Conservation (phyloP, 1,284 basidiomycete species). For the Ganoderma sinense region DNA sequence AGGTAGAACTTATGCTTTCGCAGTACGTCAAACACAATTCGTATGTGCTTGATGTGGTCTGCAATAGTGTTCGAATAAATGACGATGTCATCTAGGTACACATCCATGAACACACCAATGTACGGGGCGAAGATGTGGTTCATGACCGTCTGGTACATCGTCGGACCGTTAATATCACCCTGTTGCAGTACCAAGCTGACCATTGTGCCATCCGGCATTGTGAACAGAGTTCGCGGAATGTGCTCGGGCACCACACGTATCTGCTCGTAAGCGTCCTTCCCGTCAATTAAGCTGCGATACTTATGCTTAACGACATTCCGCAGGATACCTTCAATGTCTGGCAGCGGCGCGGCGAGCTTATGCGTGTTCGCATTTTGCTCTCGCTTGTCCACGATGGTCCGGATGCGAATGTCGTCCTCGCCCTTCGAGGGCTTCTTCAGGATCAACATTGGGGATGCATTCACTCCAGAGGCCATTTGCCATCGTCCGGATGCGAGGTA, state of each 20-base stretch:
- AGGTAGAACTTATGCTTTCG: background rate
- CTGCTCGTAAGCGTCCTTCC: conserved; percentile 16
- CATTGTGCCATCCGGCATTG: background rate
- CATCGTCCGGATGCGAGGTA: conserved; percentile 31
- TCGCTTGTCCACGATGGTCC: conserved; percentile 6
- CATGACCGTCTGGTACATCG: background rate
- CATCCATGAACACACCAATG: background rate
- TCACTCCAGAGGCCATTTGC: background rate
- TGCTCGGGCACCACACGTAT: background rate
- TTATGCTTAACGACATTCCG: conserved; percentile 1
- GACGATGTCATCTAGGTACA: background rate
- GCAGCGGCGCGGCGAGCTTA: conserved; percentile 24
- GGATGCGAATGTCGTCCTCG: background rate
- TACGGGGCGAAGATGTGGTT: background rate
- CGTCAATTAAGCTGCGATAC: conserved; percentile 19
- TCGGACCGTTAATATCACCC: background rate
- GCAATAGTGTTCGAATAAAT: background rate
- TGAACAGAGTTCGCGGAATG: background rate
- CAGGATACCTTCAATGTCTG: conserved; percentile 38
- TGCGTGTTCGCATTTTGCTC: conserved; percentile 39
- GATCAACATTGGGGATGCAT: background rate
- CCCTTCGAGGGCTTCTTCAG: background rate
- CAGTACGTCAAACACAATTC: background rate
- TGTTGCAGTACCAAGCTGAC: background rate
- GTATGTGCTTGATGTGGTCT: background rate